A percentile compares a stretch with the other conserved stretches of the same genome.
These are phyloP conservation scores for Sporobolomyces roseus DNA, from an alignment of 768 basidiomycete genomes.

Conservation along the genomic window DNA sequence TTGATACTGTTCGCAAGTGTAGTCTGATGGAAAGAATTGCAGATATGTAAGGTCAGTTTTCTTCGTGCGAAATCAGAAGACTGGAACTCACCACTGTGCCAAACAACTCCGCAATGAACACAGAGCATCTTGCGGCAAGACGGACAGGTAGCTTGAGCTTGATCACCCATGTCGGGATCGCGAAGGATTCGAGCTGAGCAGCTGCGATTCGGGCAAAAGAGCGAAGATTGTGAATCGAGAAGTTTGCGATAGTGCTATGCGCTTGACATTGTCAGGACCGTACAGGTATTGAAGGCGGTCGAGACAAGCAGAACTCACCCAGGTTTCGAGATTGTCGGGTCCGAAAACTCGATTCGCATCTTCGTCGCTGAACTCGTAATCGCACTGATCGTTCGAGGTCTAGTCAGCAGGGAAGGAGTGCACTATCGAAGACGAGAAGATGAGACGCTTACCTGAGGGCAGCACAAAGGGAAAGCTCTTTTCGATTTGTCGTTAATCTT, in stretches of 20 bases:
- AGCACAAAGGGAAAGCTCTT: not conserved
- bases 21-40: not conserved
- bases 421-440: not conserved
- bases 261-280: too few relatives aligned
- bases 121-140: not conserved
- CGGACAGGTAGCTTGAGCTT: conserved; percentile 2
- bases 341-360: conserved; percentile 4
- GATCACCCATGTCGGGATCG: not conserved
- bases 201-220: conserved; percentile 9
- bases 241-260: conserved; percentile 24
- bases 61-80: too few relatives aligned
- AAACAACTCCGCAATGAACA: not conserved
- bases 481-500: not conserved
- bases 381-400: not conserved
- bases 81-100: conserved; percentile 6
- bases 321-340: not conserved
- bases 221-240: not conserved
- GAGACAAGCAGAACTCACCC: conserved; percentile 1
- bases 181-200: conserved; percentile 6
- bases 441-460: not conserved
- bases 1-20: conserved; percentile 14
- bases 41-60: too few relatives aligned
- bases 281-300: too few relatives aligned
- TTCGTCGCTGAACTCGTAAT: conserved; percentile 1
- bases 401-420: not conserved